These are phyloP conservation scores for Vanrija sp. DNA, from an alignment of 1,284 basidiomycete species.

Conservation along the genomic window DNA sequence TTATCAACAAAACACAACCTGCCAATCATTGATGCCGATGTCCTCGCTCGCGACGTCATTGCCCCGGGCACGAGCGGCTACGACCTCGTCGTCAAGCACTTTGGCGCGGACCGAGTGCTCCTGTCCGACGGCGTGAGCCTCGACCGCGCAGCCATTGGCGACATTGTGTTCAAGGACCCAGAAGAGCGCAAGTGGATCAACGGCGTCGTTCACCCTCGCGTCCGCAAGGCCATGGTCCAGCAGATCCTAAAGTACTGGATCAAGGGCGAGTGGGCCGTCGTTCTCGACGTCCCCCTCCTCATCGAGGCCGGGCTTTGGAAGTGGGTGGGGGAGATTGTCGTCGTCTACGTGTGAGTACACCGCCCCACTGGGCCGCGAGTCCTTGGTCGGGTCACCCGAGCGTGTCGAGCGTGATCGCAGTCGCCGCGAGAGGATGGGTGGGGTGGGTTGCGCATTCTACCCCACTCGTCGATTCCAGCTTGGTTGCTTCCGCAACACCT, in stretches of 20 bases:
- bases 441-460: too few relatives aligned
- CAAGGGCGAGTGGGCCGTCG: constrained; percentile 67
- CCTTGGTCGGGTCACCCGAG: too few relatives aligned
- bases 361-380: too few relatives aligned
- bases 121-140: constrained; percentile 62
- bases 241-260: constrained; percentile 70
- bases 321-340: constrained; percentile 75
- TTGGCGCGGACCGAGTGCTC: constrained; percentile 65
- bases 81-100: constrained; percentile 62
- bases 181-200: constrained; percentile 71
- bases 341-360: constrained; percentile 64
- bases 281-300: constrained; percentile 89
- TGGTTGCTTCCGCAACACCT: too few relatives aligned
- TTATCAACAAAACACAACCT: constrained; percentile 58
- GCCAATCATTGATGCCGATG: constrained; percentile 87
- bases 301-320: constrained; percentile 86
- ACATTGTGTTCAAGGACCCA: constrained; percentile 77
- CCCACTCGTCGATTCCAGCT: too few relatives aligned
- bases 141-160: constrained; percentile 78
- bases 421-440: too few relatives aligned
- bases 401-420: too few relatives aligned
- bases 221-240: constrained; percentile 70
- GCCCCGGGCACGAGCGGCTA: constrained; percentile 76
- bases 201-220: constrained; percentile 82
- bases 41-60: constrained; percentile 83